phyloP scores from a whole-genome alignment of 2,329 filamentous ascomycete species.

The Aureobasidium melanogenum region DNA sequence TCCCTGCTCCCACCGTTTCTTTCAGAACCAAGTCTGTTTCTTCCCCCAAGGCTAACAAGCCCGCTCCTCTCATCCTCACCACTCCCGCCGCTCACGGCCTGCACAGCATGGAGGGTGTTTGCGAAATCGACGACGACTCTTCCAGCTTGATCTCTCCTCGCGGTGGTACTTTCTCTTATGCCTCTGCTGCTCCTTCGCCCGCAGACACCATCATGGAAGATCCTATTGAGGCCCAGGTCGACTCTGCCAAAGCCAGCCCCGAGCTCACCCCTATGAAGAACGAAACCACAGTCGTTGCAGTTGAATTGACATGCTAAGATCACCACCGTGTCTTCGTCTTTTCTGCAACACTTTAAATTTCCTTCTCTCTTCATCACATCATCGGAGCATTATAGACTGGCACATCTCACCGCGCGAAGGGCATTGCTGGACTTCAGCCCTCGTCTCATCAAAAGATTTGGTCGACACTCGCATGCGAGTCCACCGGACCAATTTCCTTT shows the following conservation, averaged over 20 bases:
- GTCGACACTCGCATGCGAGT: conserved; percentile 5
- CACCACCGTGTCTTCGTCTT: neutral
- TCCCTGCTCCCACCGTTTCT: neutral
- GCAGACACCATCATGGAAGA: conserved; percentile 9
- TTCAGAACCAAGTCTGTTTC: neutral
- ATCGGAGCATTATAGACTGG: conserved; percentile 4
- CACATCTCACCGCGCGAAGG: neutral
- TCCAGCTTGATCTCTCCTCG: conserved; percentile 1
- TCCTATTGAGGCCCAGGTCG: neutral
- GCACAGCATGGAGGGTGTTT: conserved; percentile 5
- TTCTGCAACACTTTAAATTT: neutral
- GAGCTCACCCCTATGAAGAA: neutral
- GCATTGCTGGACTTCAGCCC: conserved; percentile 3
- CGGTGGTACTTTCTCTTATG: neutral
- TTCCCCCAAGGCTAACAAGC: neutral
- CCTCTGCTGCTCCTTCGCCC: conserved; percentile 1
- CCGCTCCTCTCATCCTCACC: conserved; percentile 5
- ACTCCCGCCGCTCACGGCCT: neutral
- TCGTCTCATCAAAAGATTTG: neutral
- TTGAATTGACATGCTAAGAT: neutral
- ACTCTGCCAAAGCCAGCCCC: conserved; percentile 10
- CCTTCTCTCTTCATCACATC: neutral
- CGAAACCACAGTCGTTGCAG: neutral
- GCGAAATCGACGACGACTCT: conserved; percentile 9
- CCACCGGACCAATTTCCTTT: neutral